Evolutionary conservation across 148 eudicot genomes (phyloP).

Genomic region (Arbutus unedo): DNA sequence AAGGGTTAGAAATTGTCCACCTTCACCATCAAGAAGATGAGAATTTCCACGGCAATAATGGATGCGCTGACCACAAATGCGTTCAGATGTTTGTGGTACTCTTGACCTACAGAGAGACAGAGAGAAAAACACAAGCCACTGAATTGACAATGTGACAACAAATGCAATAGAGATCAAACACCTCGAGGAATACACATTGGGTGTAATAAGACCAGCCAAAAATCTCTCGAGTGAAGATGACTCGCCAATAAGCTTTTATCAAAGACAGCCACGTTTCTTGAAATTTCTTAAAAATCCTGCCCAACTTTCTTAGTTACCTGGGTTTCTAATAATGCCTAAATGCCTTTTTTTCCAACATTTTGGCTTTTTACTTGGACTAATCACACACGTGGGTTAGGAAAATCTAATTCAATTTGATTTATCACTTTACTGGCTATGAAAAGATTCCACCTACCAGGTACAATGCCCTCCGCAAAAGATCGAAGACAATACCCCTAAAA

Average conservation of each 20-base stretch:
- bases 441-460: no score
- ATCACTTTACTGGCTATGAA: no score
- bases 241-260: not conserved
- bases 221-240: not conserved
- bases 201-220: not conserved
- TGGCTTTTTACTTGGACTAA: no score
- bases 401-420: no score
- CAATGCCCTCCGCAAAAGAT: no score
- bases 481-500: no score
- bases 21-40: not conserved
- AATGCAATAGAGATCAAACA: not conserved
- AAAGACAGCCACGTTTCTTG: not conserved
- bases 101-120: conserved; percentile 10
- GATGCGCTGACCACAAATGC: not conserved
- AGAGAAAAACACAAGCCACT: no score
- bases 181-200: not conserved
- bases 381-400: no score
- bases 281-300: not conserved
- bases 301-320: not conserved
- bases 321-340: not conserved
- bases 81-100: not conserved
- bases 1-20: not conserved
- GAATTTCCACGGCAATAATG: not conserved
- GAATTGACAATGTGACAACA: not conserved
- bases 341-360: not conserved